phyloP scores from a whole-genome alignment of 768 basidiomycete species.

The Boletus reticuloceps region DNA sequence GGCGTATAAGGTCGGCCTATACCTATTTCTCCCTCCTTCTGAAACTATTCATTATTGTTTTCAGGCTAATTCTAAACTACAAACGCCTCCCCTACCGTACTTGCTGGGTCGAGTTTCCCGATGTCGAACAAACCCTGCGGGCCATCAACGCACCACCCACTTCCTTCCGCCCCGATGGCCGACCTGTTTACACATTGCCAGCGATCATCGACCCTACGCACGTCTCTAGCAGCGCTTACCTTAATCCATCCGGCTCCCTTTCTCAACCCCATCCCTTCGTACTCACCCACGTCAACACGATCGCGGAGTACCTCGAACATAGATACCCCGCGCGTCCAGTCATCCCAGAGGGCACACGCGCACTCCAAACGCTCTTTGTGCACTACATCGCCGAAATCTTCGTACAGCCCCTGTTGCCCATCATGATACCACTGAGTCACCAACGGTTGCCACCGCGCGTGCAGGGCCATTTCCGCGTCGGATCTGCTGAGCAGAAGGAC shows the following conservation, averaged over 20 bases:
- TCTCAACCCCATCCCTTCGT: slow-evolving; percentile 46
- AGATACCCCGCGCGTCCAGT: slow-evolving; percentile 68
- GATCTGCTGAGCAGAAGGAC: not conserved
- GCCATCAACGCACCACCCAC: slow-evolving; percentile 60
- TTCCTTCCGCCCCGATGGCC: slow-evolving; percentile 50
- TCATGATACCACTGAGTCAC: slow-evolving; percentile 69
- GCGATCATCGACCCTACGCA: slow-evolving; percentile 57
- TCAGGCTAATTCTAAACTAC: slow-evolving; percentile 74
- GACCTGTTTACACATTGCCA: slow-evolving; percentile 65
- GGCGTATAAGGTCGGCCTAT: slow-evolving; percentile 58
- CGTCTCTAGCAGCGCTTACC: not conserved
- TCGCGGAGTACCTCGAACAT: slow-evolving; percentile 71
- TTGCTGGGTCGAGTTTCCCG: slow-evolving; percentile 66
- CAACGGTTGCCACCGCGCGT: slow-evolving; percentile 55
- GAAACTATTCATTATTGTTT: not conserved
- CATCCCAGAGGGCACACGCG: slow-evolving; percentile 67
- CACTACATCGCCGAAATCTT: slow-evolving; percentile 68
- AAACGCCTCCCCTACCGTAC: slow-evolving; percentile 71
- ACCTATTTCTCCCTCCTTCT: not conserved
- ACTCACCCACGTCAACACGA: slow-evolving; percentile 57
- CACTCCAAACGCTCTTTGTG: slow-evolving; percentile 66
- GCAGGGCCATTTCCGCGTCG: slow-evolving; percentile 46
- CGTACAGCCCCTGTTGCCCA: slow-evolving; percentile 61
- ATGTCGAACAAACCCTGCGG: slow-evolving; percentile 60
- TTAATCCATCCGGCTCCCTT: slow-evolving; percentile 11